Evolutionary conservation across 768 basidiomycete species (phyloP), one percentile per base, ranked within the genome.

Genomic region (Lenzites betulinus): DNA sequence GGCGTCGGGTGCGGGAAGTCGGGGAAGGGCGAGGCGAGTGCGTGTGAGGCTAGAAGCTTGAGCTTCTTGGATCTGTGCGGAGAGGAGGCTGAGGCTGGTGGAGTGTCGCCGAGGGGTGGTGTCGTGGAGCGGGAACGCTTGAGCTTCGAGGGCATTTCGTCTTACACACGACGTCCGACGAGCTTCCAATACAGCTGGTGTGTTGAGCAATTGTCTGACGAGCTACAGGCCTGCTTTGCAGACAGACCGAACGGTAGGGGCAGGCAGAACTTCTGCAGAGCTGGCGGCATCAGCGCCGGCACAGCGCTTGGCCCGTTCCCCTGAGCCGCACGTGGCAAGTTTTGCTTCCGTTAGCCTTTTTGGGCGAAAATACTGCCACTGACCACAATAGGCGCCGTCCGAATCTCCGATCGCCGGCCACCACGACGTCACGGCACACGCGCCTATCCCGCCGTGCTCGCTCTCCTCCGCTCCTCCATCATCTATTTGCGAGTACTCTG

Each of bases 11-110:
- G 76, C 18, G 50, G 51, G 54, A 77, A 82, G 54, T 74, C 70
- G 5, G 81, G 77, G 61, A 82, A 86, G 0, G 83, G 83, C 8
- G 82, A 84, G 39, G 69, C 62, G 28, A 69, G 23, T 18, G 71
- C 66, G 62, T 79, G 81, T 7, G 79, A 69, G 1, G 74, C 75
- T 35, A 82, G 77, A 1, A 81, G 69, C 66, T 83, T 85, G 36
- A 83, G 74, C 61, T 84, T 85, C 70, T 84, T 85, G 1, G 74
- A 46, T 51, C 59, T 63, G 50, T 68, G 64, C 3, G 63, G 56
- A 8, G 67, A 64, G 13, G 59, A 46, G 23, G 51, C 49, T 22
- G 49, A 25, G 23, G 62, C 54, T 20, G 33, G 42, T 48, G 55
- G 6, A 22, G 44, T 9, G 28, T 30, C 49, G 26, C 39, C 51